Conservation (phyloP, 352 stramenopile species). For the Phytopythium kandeliae region DNA sequence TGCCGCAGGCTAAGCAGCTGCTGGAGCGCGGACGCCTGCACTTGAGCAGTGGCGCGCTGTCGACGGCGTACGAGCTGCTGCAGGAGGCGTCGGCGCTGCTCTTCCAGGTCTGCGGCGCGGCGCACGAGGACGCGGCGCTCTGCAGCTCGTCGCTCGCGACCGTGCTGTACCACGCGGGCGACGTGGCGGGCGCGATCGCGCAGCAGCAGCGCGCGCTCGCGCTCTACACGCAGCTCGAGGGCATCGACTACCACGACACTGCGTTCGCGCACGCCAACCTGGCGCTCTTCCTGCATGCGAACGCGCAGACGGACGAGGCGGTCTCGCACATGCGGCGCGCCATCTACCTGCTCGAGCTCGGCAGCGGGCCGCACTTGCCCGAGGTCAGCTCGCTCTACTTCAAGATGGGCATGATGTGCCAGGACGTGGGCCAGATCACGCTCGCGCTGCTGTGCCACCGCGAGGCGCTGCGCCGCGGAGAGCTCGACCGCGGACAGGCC, state of each 20-base stretch:
- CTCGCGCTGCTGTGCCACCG: conserved; percentile 86
- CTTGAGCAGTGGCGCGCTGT: conserved; percentile 66
- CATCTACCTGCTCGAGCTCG: conserved; percentile 92
- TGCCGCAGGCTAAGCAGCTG: conserved; percentile 76
- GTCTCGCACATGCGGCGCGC: conserved; percentile 88
- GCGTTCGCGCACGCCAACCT: conserved; percentile 90
- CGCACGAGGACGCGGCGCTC: conserved; percentile 90
- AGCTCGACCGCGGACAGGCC: conserved; percentile 83
- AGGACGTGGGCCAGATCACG: conserved; percentile 83
- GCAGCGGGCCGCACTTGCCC: conserved; percentile 85
- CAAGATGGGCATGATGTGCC: conserved; percentile 94
- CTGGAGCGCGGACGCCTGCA: conserved; percentile 86
- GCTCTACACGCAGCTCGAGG: conserved; percentile 89
- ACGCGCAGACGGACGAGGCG: conserved; percentile 78
- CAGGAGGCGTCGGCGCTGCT: conserved; percentile 91
- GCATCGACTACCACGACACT: conserved; percentile 91
- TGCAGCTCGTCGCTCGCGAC: conserved; percentile 90
- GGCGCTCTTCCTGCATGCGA: conserved; percentile 88
- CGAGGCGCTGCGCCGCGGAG: conserved; percentile 80
- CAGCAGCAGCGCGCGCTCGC: conserved; percentile 89
- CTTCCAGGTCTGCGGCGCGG: conserved; percentile 91
- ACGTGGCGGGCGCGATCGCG: conserved; percentile 83
- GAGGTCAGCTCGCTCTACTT: conserved; percentile 91
- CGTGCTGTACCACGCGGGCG: conserved; percentile 90
- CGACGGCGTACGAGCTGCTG: conserved; percentile 78